Evolutionary conservation across 768 basidiomycete genomes (phyloP), one percentile per base, ranked within the genome.

Genomic region (Pleurotus pulmonarius): DNA sequence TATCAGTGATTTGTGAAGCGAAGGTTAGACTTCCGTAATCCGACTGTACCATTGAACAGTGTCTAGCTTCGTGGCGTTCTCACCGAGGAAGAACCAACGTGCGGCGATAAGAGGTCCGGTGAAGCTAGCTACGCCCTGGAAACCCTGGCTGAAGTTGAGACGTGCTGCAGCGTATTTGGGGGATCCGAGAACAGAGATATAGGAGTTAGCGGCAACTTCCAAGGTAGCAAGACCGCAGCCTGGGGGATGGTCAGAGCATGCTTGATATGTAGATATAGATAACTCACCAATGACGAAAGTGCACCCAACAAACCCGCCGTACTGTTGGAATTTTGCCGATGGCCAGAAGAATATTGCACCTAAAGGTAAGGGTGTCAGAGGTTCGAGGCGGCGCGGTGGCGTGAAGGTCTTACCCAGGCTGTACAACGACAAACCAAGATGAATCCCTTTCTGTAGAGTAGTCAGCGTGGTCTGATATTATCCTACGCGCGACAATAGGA

Each of bases 291-390:
- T 87, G 47, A 87, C 80, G 64, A 85, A 87, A 1, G 88, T 90
- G 65, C 83, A 85, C 22, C 83, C 83, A 29, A 90, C 85, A 64
- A 90, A 90, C 18, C 87, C 88, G 26, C 82, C 83, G 57, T 87
- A 90, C 62, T 78, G 83, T 53, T 73, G 73, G 64, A 77, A 89
- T 62, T 78, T 82, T 38, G 88, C 87, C 41, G 84, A 86, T 15
- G 87, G 86, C 88, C 88, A 90, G 75, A 89, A 90, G 68, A 88
- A 84, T 59, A 90, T 76, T 20, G 88, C 88, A 48, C 89, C 88
- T 72, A 69, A 11, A 34, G 29, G 11, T 34, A 34, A 34, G 29
- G 40, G 34, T 46, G 58, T 47, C 9, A 40, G 57, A 13, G 55
- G 52, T 6, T 15, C 39, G 26, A 57, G 49, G 3, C 11, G 37